Percentiles rank a stretch among this genome's conserved stretches.
phyloP scores from a whole-genome alignment of 768 basidiomycete species.

The Tylopilus subfusipes region DNA sequence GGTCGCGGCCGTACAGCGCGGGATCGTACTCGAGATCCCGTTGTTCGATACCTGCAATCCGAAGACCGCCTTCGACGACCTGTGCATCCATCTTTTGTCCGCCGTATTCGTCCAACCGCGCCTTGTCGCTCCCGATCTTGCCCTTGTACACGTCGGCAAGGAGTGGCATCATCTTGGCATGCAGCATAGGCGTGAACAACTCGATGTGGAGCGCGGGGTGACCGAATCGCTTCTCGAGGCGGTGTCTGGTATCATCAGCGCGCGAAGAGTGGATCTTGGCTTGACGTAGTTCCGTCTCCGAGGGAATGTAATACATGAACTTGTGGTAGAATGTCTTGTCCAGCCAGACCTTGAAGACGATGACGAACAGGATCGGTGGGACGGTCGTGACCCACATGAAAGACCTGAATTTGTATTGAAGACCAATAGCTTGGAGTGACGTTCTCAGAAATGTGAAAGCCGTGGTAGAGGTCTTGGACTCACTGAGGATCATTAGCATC shows the following conservation, averaged over 20 bases:
- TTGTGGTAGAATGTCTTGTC: constrained; percentile 58
- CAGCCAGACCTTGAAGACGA: constrained; percentile 84
- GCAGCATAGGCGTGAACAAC: constrained; percentile 85
- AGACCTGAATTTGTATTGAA: constrained; percentile 71
- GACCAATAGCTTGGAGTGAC: constrained; percentile 64
- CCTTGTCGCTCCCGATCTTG: constrained; percentile 57
- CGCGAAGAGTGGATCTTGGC: constrained; percentile 78
- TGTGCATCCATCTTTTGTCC: constrained; percentile 74
- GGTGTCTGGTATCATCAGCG: constrained; percentile 65
- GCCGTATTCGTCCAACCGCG: constrained; percentile 74
- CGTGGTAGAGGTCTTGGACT: constrained; percentile 29
- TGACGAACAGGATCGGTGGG: constrained; percentile 79
- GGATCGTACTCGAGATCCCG: constrained; percentile 81
- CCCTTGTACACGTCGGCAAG: constrained; percentile 74
- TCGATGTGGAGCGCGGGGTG: constrained; percentile 89
- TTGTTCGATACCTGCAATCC: constrained; percentile 79
- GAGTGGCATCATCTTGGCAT: constrained; percentile 80
- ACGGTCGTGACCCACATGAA: constrained; percentile 78
- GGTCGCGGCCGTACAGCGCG: constrained; percentile 70
- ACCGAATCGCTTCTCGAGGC: constrained; percentile 88
- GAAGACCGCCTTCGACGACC: constrained; percentile 73
- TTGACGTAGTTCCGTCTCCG: constrained; percentile 67
- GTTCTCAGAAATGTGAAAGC: background rate
- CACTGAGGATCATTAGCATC: constrained; percentile 79
- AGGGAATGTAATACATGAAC: constrained; percentile 85